Conservation (phyloP, 148 eudicot species). For the Cornus controversa region DNA sequence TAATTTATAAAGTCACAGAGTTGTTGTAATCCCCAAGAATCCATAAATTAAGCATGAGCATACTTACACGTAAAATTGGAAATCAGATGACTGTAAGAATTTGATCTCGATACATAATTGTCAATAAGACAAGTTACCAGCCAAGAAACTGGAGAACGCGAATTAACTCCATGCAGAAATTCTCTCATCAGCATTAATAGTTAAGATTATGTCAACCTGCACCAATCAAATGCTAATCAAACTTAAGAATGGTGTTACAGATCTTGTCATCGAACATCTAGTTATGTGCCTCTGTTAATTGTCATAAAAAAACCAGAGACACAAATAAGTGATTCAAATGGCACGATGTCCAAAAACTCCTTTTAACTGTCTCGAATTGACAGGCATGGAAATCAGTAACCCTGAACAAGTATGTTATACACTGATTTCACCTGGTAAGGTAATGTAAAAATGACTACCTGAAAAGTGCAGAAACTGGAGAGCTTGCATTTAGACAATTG, state of each 20-base stretch:
- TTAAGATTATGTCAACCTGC: background rate
- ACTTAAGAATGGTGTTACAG: background rate
- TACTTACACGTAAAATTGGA: too few species aligned
- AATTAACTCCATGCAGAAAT: background rate
- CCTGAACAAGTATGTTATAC: background rate
- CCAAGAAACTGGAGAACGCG: background rate
- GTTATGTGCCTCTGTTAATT: too few species aligned
- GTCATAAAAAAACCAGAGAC: background rate
- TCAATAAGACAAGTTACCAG: too few species aligned
- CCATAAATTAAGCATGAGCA: too few species aligned
- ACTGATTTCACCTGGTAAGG: too few species aligned
- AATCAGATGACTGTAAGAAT: too few species aligned
- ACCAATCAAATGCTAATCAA: background rate
- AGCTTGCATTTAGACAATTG: too few species aligned
- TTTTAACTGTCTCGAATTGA: background rate
- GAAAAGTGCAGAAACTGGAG: too few species aligned
- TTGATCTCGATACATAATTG: too few species aligned
- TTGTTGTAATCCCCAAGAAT: too few species aligned
- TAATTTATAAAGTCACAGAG: too few species aligned
- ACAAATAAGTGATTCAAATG: background rate
- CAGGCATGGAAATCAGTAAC: background rate
- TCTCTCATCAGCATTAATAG: background rate
- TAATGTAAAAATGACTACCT: too few species aligned
- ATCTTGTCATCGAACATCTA: background rate
- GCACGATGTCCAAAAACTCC: background rate